phyloP scores from a whole-genome alignment of 1,284 basidiomycete genomes.

The Boletellus dicymbophilus region DNA sequence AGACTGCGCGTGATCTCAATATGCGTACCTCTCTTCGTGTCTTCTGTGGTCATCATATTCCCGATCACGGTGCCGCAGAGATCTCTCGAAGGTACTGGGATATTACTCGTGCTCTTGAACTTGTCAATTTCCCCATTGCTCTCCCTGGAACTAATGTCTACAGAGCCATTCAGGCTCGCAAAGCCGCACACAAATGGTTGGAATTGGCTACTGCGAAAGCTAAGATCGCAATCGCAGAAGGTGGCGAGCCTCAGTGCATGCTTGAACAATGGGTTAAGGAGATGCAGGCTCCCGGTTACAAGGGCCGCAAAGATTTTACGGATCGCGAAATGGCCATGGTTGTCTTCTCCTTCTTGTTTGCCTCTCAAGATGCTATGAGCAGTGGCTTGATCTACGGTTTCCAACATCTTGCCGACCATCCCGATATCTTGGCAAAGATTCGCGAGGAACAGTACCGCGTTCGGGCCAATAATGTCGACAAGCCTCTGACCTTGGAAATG shows the following conservation, averaged over 20 bases:
- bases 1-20: conserved; percentile 90
- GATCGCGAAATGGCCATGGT: conserved; percentile 98
- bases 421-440: conserved; percentile 88
- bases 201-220: conserved; percentile 78
- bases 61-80: conserved; percentile 74
- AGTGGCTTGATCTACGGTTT: conserved; percentile 92
- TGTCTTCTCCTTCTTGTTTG: conserved; percentile 95
- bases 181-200: conserved; percentile 85
- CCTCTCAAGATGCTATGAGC: conserved; percentile 98
- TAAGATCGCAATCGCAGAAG: conserved; percentile 85
- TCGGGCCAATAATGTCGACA: conserved; percentile 78
- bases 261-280: conserved; percentile 91
- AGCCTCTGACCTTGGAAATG: conserved; percentile 86
- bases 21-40: conserved; percentile 98
- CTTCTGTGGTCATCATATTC: conserved; percentile 92
- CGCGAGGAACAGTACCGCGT: conserved; percentile 90
- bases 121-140: conserved; percentile 99
- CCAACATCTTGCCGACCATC: conserved; percentile 95
- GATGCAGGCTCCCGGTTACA: conserved; percentile 71
- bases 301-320: conserved; percentile 86
- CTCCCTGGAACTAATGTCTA: conserved; percentile 96
- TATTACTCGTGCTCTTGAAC: conserved; percentile 93
- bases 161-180: conserved; percentile 92
- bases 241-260: conserved; percentile 86
- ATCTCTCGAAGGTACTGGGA: conserved; percentile 96